Base-by-base conservation (phyloP, 805 yeast species). In the Hanseniaspora occidentalis region DNA sequence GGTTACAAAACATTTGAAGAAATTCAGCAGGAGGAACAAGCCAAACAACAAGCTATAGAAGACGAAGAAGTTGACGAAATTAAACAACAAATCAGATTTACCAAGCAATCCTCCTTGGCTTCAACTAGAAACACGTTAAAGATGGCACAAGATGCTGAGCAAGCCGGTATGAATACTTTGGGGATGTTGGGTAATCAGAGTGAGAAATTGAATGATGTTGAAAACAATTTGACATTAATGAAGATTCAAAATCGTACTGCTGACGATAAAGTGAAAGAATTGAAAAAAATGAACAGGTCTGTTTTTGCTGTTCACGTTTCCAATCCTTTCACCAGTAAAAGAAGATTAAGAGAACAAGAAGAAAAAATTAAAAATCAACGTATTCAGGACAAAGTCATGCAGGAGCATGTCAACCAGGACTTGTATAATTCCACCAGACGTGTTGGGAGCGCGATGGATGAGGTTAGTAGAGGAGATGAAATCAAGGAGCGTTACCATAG, bases 101-200 rank as follows among this genome's bases (percentile, higher is more conserved):
- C 84, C 27, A 88, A 89, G 58, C 89, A 84, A 51, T 92, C 85
- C 51, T 79, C 95, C 2, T 76, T 86, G 9, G 79, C 84, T 13
- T 77, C 88, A 31, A 82, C 96, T 0, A 73, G 94, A 53, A 85
- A 85, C 51, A 86, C 94, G 1, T 62, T 92, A 24, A 71, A 71
- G 40, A 69, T 76, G 65, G 80, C 84, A 2, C 71, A 73, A 43
- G 79, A 79, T 42, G 86, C 88, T 1, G 85, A 79, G 52, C 73
- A 71, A 45, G 67, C 79, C 5, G 89, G 85, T 27, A 66, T 78
- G 46, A 88, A 89, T 56, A 81, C 96, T 0, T 61, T 89, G 46
- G 96, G 96, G 22, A 75, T 84, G 75, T 69, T 92, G 37, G 98
- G 98, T 20, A 74, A 88, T n/a, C 97, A 92, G 60, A 77, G 92